These are phyloP conservation scores for Gossypium raimondii DNA, from an alignment of 345 rosid genomes.

Conservation along the genomic window DNA sequence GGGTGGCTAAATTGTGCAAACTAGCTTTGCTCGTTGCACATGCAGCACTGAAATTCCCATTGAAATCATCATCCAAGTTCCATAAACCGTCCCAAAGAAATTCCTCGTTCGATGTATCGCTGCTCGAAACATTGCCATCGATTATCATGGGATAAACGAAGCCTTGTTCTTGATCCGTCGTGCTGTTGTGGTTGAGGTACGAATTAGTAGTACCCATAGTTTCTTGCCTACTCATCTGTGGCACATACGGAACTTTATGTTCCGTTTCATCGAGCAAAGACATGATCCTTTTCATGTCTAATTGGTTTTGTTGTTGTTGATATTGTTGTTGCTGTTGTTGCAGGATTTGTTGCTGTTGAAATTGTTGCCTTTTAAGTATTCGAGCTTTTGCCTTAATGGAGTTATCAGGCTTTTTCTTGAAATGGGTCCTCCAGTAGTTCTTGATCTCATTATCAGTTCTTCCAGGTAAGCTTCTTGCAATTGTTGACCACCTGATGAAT, in stretches of 20 bases:
- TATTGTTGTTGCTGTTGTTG: conserved; percentile 33
- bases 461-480: conserved; percentile 89
- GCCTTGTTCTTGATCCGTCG: conserved; percentile 27
- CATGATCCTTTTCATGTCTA: conserved; percentile 55
- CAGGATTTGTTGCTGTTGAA: conserved; percentile 58
- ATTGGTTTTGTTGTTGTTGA: conserved; percentile 49
- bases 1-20: conserved; percentile 43
- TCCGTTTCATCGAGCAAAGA: conserved; percentile 50
- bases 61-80: conserved; percentile 59
- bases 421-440: conserved; percentile 94
- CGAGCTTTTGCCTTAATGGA: conserved; percentile 50
- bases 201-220: background rate
- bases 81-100: conserved; percentile 66
- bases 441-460: conserved; percentile 92
- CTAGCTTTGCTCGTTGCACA: conserved; percentile 39
- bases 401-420: conserved; percentile 65
- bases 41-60: conserved; percentile 34
- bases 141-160: conserved; percentile 16
- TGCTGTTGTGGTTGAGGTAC: conserved; percentile 22
- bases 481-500: conserved; percentile 76
- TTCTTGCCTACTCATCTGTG: conserved; percentile 41
- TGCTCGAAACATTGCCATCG: conserved; percentile 25
- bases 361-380: conserved; percentile 63
- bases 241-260: conserved; percentile 32
- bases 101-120: conserved; percentile 37